Evolutionary conservation across 1,139 yeast species (phyloP).

Genomic region (Pichia sp.): DNA sequence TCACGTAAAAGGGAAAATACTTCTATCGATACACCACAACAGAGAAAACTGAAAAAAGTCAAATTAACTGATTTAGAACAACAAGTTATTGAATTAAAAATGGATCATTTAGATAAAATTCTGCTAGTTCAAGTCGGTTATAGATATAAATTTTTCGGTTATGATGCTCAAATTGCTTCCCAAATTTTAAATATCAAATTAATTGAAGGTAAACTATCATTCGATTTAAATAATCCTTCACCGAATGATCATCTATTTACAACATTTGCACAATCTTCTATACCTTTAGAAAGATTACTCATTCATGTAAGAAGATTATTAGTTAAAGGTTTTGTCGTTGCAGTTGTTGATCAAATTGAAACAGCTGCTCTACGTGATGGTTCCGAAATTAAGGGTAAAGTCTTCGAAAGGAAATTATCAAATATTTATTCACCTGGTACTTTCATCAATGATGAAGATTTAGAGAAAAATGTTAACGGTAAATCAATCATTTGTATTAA

Average conservation of each 20-base stretch:
- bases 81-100: constrained; percentile 64
- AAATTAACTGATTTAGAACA: constrained; percentile 68
- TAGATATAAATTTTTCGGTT: constrained; percentile 78
- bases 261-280: constrained; percentile 74
- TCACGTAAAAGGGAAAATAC: neutral
- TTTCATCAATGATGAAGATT: constrained; percentile 55
- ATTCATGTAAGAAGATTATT: constrained; percentile 65
- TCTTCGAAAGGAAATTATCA: constrained; percentile 64
- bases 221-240: constrained; percentile 39
- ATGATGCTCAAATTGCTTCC: constrained; percentile 71
- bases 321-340: constrained; percentile 65
- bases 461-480: constrained; percentile 16
- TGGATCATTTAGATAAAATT: constrained; percentile 53
- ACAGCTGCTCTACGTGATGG: constrained; percentile 64
- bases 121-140: constrained; percentile 86
- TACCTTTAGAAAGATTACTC: constrained; percentile 71
- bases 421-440: constrained; percentile 81
- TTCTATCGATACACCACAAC: too few relatives aligned
- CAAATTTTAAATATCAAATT: constrained; percentile 61
- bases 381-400: constrained; percentile 33
- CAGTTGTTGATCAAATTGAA: constrained; percentile 80
- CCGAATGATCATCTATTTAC: constrained; percentile 37
- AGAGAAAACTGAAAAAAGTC: constrained; percentile 1
- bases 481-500: constrained; percentile 28
- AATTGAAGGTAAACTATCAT: constrained; percentile 53